Base-by-base conservation (phyloP, 179 eudicot genomes). In the Patellifolia procumbens region DNA sequence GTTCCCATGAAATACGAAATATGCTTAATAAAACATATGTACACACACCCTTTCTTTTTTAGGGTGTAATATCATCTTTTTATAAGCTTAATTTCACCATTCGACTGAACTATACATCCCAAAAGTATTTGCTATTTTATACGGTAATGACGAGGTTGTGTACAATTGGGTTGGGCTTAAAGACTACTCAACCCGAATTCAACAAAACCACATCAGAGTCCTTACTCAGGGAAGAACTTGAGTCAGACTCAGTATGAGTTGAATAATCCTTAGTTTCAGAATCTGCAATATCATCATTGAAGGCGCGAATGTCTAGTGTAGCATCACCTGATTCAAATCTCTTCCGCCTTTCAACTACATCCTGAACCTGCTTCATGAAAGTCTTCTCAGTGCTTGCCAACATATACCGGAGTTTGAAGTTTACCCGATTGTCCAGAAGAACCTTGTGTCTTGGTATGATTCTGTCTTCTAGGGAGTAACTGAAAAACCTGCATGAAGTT, bases 371-470 rank as follows among this genome's bases (percentile, higher is more conserved):
- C 77, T 73, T 61, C 16, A 72, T 74, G 63, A 95, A 95, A n/a
- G 87, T 93, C 56, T 86, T 90, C 3, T 95, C 93, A 39, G 83
- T 78, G 81, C 87, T 83, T 1, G 90, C 77, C 74, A 95, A 76
- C 97, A 95, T 95, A 85, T 95, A 91, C n/a, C 97, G 88, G 46
- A 95, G 88, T 81, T 93, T 93, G 78, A 95, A 95, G 79, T 93
- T 95, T 68, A 95, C 75, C 53, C 90, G 91, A 73, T 93, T 88
- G 49, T 95, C 95, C 55, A 95, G 88, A 85, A 93, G 56, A 35
- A 88, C 76, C 87, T 83, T 91, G 85, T 95, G 93, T 81, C 99
- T 85, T 2, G 95, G 97, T 69, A 88, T 88, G 81, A 95, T 95
- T 87, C 88, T 82, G 15, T 76, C 90, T 52, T 94, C 97, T 4